Conservation (phyloP, 1,139 yeast species). For the Hemisphaericaspora lyxosophila region DNA sequence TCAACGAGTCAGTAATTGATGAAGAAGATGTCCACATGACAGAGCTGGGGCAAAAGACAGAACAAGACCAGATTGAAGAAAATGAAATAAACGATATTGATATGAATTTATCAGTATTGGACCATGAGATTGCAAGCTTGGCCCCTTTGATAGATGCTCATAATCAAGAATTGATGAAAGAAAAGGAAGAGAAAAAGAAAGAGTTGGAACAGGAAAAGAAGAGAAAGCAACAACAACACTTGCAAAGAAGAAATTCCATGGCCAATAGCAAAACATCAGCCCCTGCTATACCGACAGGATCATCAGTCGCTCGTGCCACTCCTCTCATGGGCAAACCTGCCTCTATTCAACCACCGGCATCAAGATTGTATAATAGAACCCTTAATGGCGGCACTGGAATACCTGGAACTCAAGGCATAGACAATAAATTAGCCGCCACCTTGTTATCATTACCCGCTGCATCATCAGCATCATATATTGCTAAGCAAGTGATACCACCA, state of each 20-base stretch:
- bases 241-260: conserved; percentile 14
- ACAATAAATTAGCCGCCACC: conserved; percentile 6
- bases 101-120: conserved; percentile 33
- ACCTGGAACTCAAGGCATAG: conserved; percentile 5
- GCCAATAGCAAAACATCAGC: conserved; percentile 7
- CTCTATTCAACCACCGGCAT: conserved; percentile 48
- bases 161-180: conserved; percentile 28
- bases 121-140: conserved; percentile 42
- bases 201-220: conserved; percentile 24
- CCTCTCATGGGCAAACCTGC: conserved; percentile 48
- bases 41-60: conserved; percentile 29
- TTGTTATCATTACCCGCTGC: conserved; percentile 9
- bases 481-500: conserved; percentile 13
- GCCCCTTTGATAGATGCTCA: conserved; percentile 42
- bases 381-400: conserved; percentile 12
- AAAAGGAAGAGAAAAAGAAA: conserved; percentile 23
- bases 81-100: conserved; percentile 21
- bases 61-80: conserved; percentile 16
- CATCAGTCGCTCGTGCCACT: conserved; percentile 16
- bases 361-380: conserved; percentile 32
- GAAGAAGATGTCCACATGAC: conserved; percentile 38
- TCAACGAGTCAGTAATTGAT: conserved; percentile 33
- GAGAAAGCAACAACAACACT: conserved; percentile 20
- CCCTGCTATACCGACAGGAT: conserved; percentile 4
- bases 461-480: conserved; percentile 7